A percentile compares a stretch with the other conserved stretches of the same genome.
These are phyloP conservation scores for Leucoagaricus sp. DNA, from an alignment of 1,284 basidiomycete species.

Conservation along the genomic window DNA sequence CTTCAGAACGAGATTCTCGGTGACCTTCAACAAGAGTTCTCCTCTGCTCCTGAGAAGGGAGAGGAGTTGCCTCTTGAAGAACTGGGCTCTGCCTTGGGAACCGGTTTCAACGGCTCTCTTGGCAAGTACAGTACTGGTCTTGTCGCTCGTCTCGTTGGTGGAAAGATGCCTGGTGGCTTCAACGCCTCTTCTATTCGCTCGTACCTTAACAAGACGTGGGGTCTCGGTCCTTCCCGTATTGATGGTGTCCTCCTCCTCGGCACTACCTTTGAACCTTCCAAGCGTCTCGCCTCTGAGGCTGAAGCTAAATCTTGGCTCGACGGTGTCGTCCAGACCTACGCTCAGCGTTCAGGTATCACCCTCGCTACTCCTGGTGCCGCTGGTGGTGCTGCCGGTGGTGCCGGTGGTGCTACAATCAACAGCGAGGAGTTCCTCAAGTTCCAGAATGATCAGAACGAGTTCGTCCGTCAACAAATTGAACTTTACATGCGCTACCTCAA, in stretches of 20 bases:
- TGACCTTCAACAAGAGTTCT: conserved; percentile 88
- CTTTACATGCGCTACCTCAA: conserved; percentile 96
- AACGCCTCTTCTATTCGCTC: conserved; percentile 92
- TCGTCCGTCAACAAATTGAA: conserved; percentile 92
- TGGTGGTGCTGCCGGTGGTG: conserved; percentile 61
- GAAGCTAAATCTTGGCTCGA: conserved; percentile 97
- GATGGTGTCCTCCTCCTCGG: conserved; percentile 93
- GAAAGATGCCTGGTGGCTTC: conserved; percentile 99
- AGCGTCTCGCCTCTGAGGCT: conserved; percentile 88
- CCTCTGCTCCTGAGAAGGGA: conserved; percentile 94
- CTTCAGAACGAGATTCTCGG: conserved; percentile 97
- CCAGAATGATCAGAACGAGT: conserved; percentile 90
- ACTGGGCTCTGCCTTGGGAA: conserved; percentile 83
- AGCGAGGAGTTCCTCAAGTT: conserved; percentile 98
- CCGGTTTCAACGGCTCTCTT: conserved; percentile 83
- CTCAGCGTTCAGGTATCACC: conserved; percentile 84
- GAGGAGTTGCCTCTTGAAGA: conserved; percentile 97
- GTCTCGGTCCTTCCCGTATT: conserved; percentile 85
- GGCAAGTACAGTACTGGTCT: conserved; percentile 96
- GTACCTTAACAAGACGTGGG: conserved; percentile 91
- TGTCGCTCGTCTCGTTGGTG: conserved; percentile 89
- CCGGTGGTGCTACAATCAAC: conserved; percentile 88
- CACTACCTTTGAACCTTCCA: conserved; percentile 91
- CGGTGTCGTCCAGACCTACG: conserved; percentile 81
- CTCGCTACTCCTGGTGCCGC: conserved; percentile 70